Conservation (phyloP, 768 basidiomycete genomes). For the Leccinum subtestaceum region DNA sequence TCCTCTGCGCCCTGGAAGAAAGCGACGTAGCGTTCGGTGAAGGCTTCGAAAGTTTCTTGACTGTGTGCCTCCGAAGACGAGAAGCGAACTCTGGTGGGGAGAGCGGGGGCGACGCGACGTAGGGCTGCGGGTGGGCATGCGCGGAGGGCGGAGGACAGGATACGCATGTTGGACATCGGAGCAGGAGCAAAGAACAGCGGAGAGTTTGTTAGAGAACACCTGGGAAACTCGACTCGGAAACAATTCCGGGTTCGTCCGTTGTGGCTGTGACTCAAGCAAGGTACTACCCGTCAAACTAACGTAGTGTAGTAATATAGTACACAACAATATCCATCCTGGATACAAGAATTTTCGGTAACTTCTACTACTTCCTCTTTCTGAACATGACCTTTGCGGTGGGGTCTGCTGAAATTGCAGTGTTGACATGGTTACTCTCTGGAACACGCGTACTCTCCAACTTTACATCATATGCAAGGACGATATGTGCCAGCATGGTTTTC, state of each 20-base stretch:
- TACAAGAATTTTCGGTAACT: background rate
- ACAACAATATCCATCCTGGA: background rate
- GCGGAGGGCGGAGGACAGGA: constrained; percentile 63
- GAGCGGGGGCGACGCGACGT: constrained; percentile 45
- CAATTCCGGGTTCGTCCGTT: constrained; percentile 18
- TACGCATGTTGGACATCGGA: constrained; percentile 45
- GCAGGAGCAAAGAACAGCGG: background rate
- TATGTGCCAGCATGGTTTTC: background rate
- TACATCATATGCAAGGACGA: background rate
- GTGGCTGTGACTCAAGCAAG: constrained; percentile 16
- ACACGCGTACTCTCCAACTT: background rate
- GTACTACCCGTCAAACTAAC: too few relatives aligned
- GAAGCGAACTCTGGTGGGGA: constrained; percentile 33
- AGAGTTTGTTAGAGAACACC: background rate
- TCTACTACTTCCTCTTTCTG: background rate
- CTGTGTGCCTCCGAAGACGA: constrained; percentile 60
- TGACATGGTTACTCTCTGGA: background rate
- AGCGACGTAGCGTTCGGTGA: constrained; percentile 88
- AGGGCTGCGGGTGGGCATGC: constrained; percentile 47
- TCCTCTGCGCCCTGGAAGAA: constrained; percentile 95
- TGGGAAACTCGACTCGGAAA: constrained; percentile 10
- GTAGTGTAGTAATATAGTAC: background rate
- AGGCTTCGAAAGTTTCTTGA: constrained; percentile 91
- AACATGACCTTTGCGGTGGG: background rate
- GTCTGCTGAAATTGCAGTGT: background rate